Percentiles rank a stretch among this genome's conserved stretches.
Evolutionary conservation across 495 filamentous ascomycete genomes (phyloP).

Genomic region (Glutinoglossum americanum): DNA sequence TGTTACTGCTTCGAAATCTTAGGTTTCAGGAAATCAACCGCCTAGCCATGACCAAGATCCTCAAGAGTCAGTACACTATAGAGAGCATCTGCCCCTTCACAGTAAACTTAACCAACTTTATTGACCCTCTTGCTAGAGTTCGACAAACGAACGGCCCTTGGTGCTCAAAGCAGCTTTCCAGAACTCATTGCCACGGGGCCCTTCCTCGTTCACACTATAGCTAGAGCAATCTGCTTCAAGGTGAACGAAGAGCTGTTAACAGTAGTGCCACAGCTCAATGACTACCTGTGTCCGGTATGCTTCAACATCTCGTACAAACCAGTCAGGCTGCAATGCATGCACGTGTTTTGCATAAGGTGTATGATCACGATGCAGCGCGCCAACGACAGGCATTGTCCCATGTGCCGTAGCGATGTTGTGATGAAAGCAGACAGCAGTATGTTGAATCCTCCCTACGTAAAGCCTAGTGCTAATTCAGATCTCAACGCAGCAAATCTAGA

Average conservation of each 20-base stretch:
- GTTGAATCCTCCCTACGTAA: constrained; percentile 3
- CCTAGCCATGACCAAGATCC: constrained; percentile 46
- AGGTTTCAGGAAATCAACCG: constrained; percentile 56
- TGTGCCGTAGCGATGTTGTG: constrained; percentile 41
- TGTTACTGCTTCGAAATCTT: constrained; percentile 38
- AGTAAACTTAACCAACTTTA: not conserved
- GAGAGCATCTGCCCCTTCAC: constrained; percentile 3
- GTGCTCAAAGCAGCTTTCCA: constrained; percentile 31
- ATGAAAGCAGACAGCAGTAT: constrained; percentile 33
- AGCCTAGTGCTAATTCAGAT: not conserved
- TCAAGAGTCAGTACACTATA: constrained; percentile 47
- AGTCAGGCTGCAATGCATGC: constrained; percentile 38
- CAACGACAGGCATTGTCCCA: constrained; percentile 35
- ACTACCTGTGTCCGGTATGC: constrained; percentile 59
- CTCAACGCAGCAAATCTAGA: constrained; percentile 34
- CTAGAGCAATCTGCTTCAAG: constrained; percentile 43
- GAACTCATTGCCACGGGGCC: constrained; percentile 24
- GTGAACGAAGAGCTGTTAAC: constrained; percentile 39
- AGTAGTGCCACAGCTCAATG: constrained; percentile 46
- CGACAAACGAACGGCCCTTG: constrained; percentile 52
- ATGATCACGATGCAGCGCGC: constrained; percentile 45
- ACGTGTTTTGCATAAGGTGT: constrained; percentile 54
- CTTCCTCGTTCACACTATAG: constrained; percentile 32
- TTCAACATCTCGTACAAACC: constrained; percentile 42
- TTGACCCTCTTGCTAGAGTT: constrained; percentile 31